Conservation (phyloP, 208 protist genomes). For the Tritrichomonas foetus region DNA sequence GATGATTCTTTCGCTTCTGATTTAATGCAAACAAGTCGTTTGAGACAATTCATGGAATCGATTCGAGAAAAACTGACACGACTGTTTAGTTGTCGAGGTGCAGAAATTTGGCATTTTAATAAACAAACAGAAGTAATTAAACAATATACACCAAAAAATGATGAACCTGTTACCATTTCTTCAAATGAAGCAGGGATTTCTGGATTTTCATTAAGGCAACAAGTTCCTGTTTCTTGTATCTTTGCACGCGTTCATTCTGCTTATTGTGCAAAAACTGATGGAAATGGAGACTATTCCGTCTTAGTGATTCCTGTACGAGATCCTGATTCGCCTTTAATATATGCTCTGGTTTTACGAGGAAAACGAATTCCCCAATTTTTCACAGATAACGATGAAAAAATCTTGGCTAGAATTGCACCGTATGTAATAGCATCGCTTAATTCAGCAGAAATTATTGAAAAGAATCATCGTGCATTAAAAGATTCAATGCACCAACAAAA, state of each 20-base stretch:
- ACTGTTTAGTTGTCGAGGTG: neutral
- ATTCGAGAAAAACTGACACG: neutral
- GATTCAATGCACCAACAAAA: slow-evolving; percentile 3
- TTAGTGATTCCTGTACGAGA: neutral
- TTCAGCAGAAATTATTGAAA: neutral
- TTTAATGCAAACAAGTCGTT: neutral
- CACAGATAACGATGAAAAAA: slow-evolving; percentile 33
- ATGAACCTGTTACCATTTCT: neutral
- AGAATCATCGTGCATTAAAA: neutral
- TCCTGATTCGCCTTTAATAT: neutral
- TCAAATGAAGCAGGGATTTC: neutral
- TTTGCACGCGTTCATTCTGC: neutral
- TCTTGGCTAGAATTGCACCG: neutral
- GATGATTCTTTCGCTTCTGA: neutral
- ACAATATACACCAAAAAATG: neutral
- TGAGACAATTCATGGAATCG: neutral
- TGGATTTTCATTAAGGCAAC: neutral
- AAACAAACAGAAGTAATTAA: neutral
- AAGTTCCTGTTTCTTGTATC: neutral
- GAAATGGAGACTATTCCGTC: slow-evolving; percentile 18
- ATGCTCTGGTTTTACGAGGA: neutral
- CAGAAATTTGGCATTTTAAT: neutral
- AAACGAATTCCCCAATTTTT: slow-evolving; percentile 36
- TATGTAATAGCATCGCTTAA: neutral
- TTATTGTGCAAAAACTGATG: slow-evolving; percentile 16